phyloP scores from a whole-genome alignment of 2,329 filamentous ascomycete species.

The Zopfia rhizophila region DNA sequence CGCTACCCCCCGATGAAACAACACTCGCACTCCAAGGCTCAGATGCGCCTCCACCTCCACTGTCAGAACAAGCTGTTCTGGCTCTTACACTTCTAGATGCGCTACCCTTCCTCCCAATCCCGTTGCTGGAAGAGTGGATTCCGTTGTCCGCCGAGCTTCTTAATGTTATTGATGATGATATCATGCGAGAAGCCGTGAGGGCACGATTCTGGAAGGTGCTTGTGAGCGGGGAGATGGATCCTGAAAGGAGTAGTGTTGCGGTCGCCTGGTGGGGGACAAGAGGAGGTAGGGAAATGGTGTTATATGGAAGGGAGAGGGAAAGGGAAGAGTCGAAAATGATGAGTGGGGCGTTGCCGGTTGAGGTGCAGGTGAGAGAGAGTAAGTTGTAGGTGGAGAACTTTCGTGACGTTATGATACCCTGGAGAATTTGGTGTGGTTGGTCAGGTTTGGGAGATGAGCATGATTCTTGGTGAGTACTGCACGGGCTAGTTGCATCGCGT shows the following conservation, averaged over 20 bases:
- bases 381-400: slow-evolving; percentile 56
- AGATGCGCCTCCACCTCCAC: slow-evolving; percentile 45
- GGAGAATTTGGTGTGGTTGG: not conserved
- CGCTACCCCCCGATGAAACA: slow-evolving; percentile 53
- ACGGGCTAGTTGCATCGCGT: too few relatives aligned
- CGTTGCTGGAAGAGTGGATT: slow-evolving; percentile 82
- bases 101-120: slow-evolving; percentile 76
- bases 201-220: slow-evolving; percentile 83
- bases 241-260: slow-evolving; percentile 80
- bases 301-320: slow-evolving; percentile 66
- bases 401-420: not conserved
- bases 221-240: slow-evolving; percentile 85
- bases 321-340: slow-evolving; percentile 57
- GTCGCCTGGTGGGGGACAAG: slow-evolving; percentile 86
- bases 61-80: slow-evolving; percentile 84
- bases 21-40: slow-evolving; percentile 49
- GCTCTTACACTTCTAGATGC: slow-evolving; percentile 82
- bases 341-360: slow-evolving; percentile 63
- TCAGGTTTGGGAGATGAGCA: not conserved
- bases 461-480: too few relatives aligned
- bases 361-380: slow-evolving; percentile 47
- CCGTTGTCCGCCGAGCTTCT: slow-evolving; percentile 75
- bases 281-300: slow-evolving; percentile 67
- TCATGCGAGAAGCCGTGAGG: slow-evolving; percentile 72
- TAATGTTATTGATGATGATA: slow-evolving; percentile 69